Evolutionary conservation across 495 filamentous ascomycete genomes (phyloP).

Genomic region (Stereocaulon alpinum): DNA sequence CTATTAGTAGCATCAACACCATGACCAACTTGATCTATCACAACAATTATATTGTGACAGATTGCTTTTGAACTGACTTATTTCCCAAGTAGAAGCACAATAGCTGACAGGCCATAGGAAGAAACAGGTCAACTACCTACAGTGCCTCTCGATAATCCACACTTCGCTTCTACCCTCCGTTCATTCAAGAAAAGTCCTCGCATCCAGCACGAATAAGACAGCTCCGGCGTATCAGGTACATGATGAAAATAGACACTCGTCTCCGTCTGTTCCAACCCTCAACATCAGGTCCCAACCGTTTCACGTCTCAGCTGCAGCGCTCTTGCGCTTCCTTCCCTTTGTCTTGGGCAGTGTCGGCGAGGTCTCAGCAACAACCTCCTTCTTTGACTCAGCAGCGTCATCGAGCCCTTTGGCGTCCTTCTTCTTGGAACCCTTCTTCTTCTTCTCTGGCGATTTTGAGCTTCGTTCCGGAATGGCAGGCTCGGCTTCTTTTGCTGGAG

Average conservation of each 20-base stretch:
- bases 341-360: conserved; percentile 38
- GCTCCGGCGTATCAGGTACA: not conserved
- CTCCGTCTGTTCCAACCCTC: not conserved
- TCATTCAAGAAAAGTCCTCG: not conserved
- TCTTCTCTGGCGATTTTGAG: conserved; percentile 29
- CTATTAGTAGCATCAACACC: too few relatives aligned
- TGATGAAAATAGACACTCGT: not conserved
- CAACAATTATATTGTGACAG: not conserved
- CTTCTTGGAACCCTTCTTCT: conserved; percentile 32
- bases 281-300: not conserved
- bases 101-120: not conserved
- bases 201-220: not conserved
- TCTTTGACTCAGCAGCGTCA: conserved; percentile 30
- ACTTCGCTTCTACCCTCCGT: not conserved
- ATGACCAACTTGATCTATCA: not conserved
- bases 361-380: conserved; percentile 37
- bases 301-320: conserved; percentile 29
- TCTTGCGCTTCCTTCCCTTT: conserved; percentile 61
- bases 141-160: not conserved
- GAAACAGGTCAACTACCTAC: not conserved
- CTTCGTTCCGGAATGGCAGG: conserved; percentile 16
- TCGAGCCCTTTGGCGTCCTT: conserved; percentile 34
- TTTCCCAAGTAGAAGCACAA: not conserved
- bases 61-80: not conserved
- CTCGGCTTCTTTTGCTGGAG: conserved; percentile 23